Percentiles rank a stretch among this genome's conserved stretches.
These are phyloP conservation scores for Erysimum cheiranthoides DNA, from an alignment of 345 rosid genomes.

Conservation along the genomic window DNA sequence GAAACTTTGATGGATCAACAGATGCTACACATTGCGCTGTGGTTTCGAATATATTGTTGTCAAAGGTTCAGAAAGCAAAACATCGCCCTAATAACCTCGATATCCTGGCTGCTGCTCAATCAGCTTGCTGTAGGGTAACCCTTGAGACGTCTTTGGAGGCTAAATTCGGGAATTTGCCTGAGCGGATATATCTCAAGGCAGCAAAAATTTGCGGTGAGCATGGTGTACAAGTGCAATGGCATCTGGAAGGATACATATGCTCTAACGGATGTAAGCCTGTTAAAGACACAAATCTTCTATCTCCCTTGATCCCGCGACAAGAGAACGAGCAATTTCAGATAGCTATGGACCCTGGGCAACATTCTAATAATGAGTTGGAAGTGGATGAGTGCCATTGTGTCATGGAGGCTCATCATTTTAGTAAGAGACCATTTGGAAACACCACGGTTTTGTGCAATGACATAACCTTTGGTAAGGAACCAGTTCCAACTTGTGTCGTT, in stretches of 20 bases:
- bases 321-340: slow-evolving; percentile 43
- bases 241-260: slow-evolving; percentile 74
- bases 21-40: slow-evolving; percentile 64
- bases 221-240: slow-evolving; percentile 87
- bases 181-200: slow-evolving; percentile 79
- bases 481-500: slow-evolving; percentile 75
- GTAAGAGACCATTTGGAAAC: slow-evolving; percentile 54
- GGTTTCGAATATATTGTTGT: slow-evolving; percentile 72
- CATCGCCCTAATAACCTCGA: slow-evolving; percentile 87
- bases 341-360: slow-evolving; percentile 40
- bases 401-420: slow-evolving; percentile 64
- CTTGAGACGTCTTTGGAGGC: slow-evolving; percentile 78
- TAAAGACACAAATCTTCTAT: slow-evolving; percentile 48
- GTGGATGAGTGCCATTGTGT: slow-evolving; percentile 88
- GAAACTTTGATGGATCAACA: slow-evolving; percentile 56
- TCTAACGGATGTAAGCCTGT: slow-evolving; percentile 76
- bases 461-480: slow-evolving; percentile 87
- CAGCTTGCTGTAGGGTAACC: slow-evolving; percentile 88
- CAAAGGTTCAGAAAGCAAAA: slow-evolving; percentile 75
- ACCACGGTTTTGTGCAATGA: slow-evolving; percentile 68
- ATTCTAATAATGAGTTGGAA: slow-evolving; percentile 56
- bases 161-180: slow-evolving; percentile 76
- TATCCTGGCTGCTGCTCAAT: slow-evolving; percentile 75
- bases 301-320: slow-evolving; percentile 53
- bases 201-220: slow-evolving; percentile 96